phyloP scores from a whole-genome alignment of 1,139 yeast species.

The Pichia norvegensis region DNA sequence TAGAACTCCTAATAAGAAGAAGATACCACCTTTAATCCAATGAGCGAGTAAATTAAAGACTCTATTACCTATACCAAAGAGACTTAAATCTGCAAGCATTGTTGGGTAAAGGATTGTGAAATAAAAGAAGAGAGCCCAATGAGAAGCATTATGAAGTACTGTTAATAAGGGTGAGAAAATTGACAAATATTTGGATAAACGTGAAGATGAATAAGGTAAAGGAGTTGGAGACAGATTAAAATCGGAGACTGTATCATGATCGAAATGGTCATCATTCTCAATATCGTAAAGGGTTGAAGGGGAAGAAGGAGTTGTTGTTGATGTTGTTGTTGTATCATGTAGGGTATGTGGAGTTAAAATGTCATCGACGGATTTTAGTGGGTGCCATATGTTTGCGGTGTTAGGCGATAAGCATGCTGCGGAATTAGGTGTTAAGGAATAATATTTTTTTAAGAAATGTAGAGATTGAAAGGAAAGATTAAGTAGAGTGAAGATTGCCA shows the following conservation, averaged over 20 bases:
- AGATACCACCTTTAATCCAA: constrained; percentile 92
- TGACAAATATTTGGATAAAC: constrained; percentile 26
- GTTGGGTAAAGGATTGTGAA: constrained; percentile 56
- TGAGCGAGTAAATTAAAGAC: constrained; percentile 87
- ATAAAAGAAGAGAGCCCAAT: constrained; percentile 60
- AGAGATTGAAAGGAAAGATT: constrained; percentile 48
- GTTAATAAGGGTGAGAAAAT: constrained; percentile 34
- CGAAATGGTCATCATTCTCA: no score
- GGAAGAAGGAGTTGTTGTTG: constrained; percentile 34
- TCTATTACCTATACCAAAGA: constrained; percentile 56
- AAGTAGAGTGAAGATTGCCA: constrained; percentile 43
- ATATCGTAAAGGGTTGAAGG: constrained; percentile 31
- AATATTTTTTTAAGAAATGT: not conserved
- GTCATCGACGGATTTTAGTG: not conserved
- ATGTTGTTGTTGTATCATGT: no score
- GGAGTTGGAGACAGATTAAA: not conserved
- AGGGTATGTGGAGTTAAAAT: no score
- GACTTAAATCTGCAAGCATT: constrained; percentile 67
- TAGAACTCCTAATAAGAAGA: constrained; percentile 64
- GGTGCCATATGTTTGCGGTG: not conserved
- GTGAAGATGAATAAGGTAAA: constrained; percentile 23
- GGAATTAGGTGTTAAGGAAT: no score
- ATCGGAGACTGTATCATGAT: constrained; percentile 11
- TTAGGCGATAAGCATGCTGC: not conserved
- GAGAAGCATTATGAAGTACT: constrained; percentile 44